Evolutionary conservation across 2,329 filamentous ascomycete species (phyloP).

Genomic region (Xylariaceae sp.): DNA sequence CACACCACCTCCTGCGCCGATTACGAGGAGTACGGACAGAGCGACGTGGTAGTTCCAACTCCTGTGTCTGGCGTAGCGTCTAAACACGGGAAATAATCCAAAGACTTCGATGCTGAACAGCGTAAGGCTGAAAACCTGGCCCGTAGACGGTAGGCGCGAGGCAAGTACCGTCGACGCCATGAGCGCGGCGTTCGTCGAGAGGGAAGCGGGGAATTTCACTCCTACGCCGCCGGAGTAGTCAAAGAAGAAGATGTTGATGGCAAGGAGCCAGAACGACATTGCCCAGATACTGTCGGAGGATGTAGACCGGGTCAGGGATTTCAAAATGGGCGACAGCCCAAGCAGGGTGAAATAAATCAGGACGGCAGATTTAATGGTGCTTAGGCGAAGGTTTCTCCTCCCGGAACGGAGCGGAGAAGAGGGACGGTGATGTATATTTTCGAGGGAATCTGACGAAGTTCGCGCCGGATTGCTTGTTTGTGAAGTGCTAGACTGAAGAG

Average conservation of each 20-base stretch:
- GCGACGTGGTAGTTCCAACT: conserved; percentile 80
- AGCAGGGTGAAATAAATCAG: conserved; percentile 92
- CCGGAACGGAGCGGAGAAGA: conserved; percentile 41
- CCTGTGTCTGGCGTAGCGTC: conserved; percentile 81
- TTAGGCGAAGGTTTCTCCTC: conserved; percentile 59
- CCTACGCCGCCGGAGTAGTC: conserved; percentile 80
- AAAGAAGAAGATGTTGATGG: conserved; percentile 97
- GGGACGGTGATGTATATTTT: conserved; percentile 39
- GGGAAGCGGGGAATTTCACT: conserved; percentile 67
- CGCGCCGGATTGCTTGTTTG: conserved; percentile 36
- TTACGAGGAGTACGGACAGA: conserved; percentile 75
- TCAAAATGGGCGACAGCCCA: conserved; percentile 91
- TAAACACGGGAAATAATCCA: conserved; percentile 94
- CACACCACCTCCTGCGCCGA: conserved; percentile 78
- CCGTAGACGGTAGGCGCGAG: conserved; percentile 83
- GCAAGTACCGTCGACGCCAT: conserved; percentile 97
- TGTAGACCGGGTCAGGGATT: conserved; percentile 91
- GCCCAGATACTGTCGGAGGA: conserved; percentile 97
- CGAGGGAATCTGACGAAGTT: conserved; percentile 36
- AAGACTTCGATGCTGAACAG: conserved; percentile 98
- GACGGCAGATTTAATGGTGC: conserved; percentile 87
- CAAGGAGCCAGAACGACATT: conserved; percentile 88
- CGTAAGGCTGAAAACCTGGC: conserved; percentile 91
- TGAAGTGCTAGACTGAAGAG: conserved; percentile 51
- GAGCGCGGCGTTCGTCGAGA: conserved; percentile 93